Percentiles rank a stretch among this genome's conserved stretches.
Evolutionary conservation across 2,329 filamentous ascomycete species (phyloP).

Genomic region (Ophiognomonia clavigignenti-juglandacearum): DNA sequence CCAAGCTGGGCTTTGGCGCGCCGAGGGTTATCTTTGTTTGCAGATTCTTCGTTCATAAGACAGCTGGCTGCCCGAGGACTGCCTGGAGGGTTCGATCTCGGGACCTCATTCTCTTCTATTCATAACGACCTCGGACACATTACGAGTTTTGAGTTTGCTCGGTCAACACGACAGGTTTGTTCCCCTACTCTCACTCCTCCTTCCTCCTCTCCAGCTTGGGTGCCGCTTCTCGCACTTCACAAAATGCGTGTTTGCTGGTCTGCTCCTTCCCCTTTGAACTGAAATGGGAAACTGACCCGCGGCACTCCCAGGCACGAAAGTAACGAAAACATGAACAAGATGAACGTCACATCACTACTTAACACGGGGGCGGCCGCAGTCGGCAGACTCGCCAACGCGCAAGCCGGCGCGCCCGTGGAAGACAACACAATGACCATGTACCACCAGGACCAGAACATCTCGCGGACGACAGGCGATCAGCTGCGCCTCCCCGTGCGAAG

Average conservation of each 20-base stretch:
- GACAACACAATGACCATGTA: constrained; percentile 7
- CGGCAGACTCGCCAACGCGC: constrained; percentile 4
- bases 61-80: constrained; percentile 16
- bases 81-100: neutral
- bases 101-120: neutral
- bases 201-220: neutral
- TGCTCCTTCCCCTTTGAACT: too few species aligned
- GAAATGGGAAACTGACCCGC: neutral
- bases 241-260: neutral
- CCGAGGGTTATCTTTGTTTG: constrained; percentile 12
- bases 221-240: too few species aligned
- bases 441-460: constrained; percentile 6
- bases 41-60: constrained; percentile 14
- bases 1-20: neutral
- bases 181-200: neutral
- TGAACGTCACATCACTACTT: constrained; percentile 39
- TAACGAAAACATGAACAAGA: constrained; percentile 1
- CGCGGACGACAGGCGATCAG: constrained; percentile 23
- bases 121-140: neutral
- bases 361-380: constrained; percentile 26
- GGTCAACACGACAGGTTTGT: neutral
- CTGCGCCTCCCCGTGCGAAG: constrained; percentile 24
- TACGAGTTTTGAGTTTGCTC: neutral
- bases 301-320: constrained; percentile 4
- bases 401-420: constrained; percentile 3